These are phyloP conservation scores for Erucastrum elatum DNA, from an alignment of 345 rosid species.

Conservation along the genomic window DNA sequence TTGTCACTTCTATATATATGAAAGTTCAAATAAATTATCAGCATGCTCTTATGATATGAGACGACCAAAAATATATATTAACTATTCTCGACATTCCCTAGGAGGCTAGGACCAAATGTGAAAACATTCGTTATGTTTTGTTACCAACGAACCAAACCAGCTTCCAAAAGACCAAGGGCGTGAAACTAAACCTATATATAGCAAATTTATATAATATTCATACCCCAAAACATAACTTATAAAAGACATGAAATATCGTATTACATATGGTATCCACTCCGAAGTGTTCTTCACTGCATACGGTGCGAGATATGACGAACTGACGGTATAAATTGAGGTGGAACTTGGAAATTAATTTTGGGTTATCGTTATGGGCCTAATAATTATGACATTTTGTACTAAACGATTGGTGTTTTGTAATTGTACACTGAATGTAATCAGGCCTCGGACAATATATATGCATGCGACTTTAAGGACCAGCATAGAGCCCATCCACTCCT, in stretches of 20 bases:
- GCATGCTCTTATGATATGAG: background rate
- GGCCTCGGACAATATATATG: background rate
- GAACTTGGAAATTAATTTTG: background rate
- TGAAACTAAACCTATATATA: background rate
- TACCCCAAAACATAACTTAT: background rate
- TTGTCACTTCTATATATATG: constrained; percentile 7
- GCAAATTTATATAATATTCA: background rate
- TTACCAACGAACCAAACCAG: background rate
- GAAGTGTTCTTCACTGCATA: background rate
- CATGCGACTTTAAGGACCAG: background rate
- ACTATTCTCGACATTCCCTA: background rate
- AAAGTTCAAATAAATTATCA: constrained; percentile 5
- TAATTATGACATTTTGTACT: background rate
- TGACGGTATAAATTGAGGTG: background rate
- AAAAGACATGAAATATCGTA: background rate
- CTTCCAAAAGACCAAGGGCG: background rate
- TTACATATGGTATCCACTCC: background rate
- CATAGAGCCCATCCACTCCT: background rate
- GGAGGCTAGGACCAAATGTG: background rate
- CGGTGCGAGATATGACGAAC: too few relatives aligned
- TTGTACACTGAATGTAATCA: background rate
- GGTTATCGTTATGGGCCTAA: background rate
- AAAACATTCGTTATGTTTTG: constrained; percentile 9
- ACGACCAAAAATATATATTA: background rate
- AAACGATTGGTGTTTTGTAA: background rate